phyloP scores from a whole-genome alignment of 805 yeast species.

The Priceomyces haplophilus region DNA sequence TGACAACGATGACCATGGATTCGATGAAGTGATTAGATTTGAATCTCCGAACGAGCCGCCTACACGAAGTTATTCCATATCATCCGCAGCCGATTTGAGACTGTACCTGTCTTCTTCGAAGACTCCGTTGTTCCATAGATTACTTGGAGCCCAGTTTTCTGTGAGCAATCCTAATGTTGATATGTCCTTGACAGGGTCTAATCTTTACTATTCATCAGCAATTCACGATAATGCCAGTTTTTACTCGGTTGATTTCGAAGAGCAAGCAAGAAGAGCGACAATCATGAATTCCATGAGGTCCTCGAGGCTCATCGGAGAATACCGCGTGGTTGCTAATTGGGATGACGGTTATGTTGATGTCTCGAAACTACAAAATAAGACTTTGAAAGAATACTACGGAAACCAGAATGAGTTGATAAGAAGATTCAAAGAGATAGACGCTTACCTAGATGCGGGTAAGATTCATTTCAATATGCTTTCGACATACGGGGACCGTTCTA shows the following conservation, averaged over 20 bases:
- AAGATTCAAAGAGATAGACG: conserved; percentile 58
- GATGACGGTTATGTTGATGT: conserved; percentile 17
- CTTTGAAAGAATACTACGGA: conserved; percentile 45
- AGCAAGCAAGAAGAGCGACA: conserved; percentile 21
- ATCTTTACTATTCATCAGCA: conserved; percentile 3
- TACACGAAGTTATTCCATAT: conserved; percentile 7
- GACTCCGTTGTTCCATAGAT: conserved; percentile 27
- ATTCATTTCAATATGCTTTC: conserved; percentile 62
- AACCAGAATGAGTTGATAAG: conserved; percentile 60
- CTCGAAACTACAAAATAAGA: conserved; percentile 19
- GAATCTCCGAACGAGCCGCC: not conserved
- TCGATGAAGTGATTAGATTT: not conserved
- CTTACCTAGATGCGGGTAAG: conserved; percentile 62
- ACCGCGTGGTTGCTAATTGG: conserved; percentile 31
- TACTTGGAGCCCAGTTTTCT: conserved; percentile 25
- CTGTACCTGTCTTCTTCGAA: not conserved
- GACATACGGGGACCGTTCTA: conserved; percentile 38
- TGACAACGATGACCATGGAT: not conserved
- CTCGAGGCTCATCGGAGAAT: conserved; percentile 32
- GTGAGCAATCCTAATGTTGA: conserved; percentile 30
- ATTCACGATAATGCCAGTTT: conserved; percentile 12
- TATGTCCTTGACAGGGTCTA: conserved; percentile 6
- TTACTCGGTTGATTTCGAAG: conserved; percentile 19
- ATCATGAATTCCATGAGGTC: conserved; percentile 26
- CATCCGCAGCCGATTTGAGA: conserved; percentile 5